These are phyloP conservation scores for Colletotrichum kahawae DNA, from an alignment of 2,329 filamentous ascomycete genomes.

Conservation along the genomic window DNA sequence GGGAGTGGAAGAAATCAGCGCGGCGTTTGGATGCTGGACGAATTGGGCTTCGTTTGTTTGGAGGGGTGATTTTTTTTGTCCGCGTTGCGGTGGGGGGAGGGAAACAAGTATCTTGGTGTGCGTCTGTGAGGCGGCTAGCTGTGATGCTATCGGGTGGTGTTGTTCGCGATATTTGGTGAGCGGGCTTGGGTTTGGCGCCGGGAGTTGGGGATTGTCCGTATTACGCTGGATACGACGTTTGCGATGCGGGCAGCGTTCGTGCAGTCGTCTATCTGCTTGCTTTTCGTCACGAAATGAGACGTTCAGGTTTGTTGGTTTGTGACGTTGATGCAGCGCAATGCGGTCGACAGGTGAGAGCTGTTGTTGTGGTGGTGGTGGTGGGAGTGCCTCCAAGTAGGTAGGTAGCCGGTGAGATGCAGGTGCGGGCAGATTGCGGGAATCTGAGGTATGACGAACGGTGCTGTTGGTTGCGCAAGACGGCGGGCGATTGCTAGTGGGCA, in stretches of 20 bases:
- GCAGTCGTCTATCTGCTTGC: not conserved
- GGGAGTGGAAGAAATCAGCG: not conserved
- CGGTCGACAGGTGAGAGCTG: not conserved
- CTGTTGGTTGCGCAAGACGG: not conserved
- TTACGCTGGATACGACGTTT: not conserved
- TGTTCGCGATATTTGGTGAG: not conserved
- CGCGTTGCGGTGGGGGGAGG: not conserved
- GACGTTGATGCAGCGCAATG: not conserved
- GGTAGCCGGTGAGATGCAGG: not conserved
- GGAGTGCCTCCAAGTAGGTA: not conserved
- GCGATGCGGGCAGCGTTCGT: not conserved
- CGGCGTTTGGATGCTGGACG: not conserved
- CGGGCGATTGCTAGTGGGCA: not conserved
- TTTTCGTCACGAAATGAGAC: not conserved
- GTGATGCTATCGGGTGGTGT: not conserved
- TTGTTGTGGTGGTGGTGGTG: not conserved
- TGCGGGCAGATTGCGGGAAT: not conserved
- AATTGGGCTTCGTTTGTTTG: conserved; percentile 15
- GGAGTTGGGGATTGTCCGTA: not conserved
- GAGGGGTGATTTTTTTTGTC: not conserved
- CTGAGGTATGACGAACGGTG: not conserved
- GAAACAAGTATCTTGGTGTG: not conserved
- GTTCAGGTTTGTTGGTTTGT: not conserved
- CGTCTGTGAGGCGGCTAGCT: not conserved
- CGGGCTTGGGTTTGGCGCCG: not conserved